These are phyloP conservation scores for Fraxinus nigra DNA, from an alignment of 305 asterid species.

Conservation along the genomic window DNA sequence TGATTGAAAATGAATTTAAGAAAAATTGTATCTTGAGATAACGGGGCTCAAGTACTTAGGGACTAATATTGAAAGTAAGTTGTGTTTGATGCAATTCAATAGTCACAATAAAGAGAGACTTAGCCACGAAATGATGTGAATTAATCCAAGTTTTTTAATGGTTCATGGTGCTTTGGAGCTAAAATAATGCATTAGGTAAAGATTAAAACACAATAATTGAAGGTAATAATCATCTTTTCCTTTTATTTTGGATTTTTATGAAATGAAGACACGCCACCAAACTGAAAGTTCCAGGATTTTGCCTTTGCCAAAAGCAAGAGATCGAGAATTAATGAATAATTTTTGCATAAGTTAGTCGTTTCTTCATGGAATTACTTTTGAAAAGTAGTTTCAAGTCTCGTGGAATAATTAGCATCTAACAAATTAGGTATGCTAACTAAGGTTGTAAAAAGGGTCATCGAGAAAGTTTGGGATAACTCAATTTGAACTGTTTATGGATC, in stretches of 20 bases:
- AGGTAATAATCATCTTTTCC: conserved; percentile 15
- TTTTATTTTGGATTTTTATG: conserved; percentile 10
- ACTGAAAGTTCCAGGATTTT: background rate
- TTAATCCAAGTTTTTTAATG: conserved; percentile 9
- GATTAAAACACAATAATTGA: background rate
- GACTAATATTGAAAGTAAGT: too few relatives aligned
- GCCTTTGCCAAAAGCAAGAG: conserved; percentile 13
- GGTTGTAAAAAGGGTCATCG: background rate
- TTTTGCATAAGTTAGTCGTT: background rate
- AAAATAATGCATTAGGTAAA: background rate
- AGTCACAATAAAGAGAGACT: background rate
- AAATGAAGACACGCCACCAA: background rate
- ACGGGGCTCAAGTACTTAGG: too few relatives aligned
- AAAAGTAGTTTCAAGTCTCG: background rate
- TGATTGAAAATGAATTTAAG: too few relatives aligned
- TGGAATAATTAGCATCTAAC: background rate
- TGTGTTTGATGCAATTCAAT: background rate
- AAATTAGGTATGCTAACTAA: background rate
- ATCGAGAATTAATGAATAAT: background rate
- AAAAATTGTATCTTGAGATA: too few relatives aligned
- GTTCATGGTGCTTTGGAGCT: background rate
- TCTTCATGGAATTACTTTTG: background rate
- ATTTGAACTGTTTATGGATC: too few relatives aligned
- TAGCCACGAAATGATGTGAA: conserved; percentile 13
- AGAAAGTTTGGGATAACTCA: background rate